Evolutionary conservation across 345 rosid species (phyloP), one percentile per base, ranked within the genome.

Genomic region (Pistacia vera): DNA sequence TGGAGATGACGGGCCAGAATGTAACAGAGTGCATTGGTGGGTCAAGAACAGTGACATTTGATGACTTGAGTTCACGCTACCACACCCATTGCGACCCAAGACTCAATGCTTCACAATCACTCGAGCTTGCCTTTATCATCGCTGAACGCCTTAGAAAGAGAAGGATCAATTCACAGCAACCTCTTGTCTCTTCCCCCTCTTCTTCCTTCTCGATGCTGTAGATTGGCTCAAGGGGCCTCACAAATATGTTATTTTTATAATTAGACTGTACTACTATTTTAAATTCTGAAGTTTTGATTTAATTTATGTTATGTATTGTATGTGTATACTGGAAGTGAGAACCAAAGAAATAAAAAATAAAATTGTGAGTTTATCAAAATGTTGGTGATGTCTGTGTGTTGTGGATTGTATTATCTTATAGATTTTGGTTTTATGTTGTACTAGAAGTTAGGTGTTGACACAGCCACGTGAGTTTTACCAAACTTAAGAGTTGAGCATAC

Each of bases 21-120:
- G 94, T 88, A 83, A 90, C 94, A 0, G 92, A 87, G 78, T 90
- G 92, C 87, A 88, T 90, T 4, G 91, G 92, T 38, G 91, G 94
- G 41, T 87, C 91, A n/a, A 85, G 85, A 14, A 85, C 88, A 1
- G 90, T 90, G 79, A 90, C 94, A 13, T 88, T 88, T 5, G 94
- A 90, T 56, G 92, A 90, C 87, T 86, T 88, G 90, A 65, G 89
- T 44, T 90, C 89, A 2, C 89, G 90, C 44, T 90, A 88, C 84
- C 90, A 88, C 82, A 85, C 90, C 57, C 90, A 88, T 61, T 90
- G 93, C 73, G 93, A 88, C 79, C 90, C 90, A 35, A 80, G 94
- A 54, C 90, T 90, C 25, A 88, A 90, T 51, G 91, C 94, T 35
- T 90, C 95, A 2, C 95, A 91, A 78, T 87, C 93, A 69, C 90